Percentiles rank a stretch among this genome's conserved stretches.
These are phyloP conservation scores for Phoma sp. DNA, from an alignment of 2,329 filamentous ascomycete species.

Conservation along the genomic window DNA sequence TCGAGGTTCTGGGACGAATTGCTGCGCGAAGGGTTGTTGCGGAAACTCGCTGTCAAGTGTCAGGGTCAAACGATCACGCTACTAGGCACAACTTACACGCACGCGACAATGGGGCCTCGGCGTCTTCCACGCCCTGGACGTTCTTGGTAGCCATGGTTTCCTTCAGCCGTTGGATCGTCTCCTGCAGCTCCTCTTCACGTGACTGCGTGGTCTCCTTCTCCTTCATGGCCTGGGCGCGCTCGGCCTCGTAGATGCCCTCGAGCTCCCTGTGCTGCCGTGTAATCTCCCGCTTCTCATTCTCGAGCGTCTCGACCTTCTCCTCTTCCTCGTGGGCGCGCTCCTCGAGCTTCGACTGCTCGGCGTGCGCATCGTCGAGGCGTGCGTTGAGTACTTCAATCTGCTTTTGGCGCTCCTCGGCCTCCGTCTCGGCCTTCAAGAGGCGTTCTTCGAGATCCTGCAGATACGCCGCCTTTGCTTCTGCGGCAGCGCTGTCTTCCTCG, in stretches of 20 bases:
- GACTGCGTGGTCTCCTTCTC: conserved; percentile 89
- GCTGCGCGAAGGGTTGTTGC: conserved; percentile 53
- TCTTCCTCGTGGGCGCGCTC: conserved; percentile 87
- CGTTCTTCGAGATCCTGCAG: conserved; percentile 86
- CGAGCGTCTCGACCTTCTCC: conserved; percentile 79
- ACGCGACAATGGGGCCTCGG: conserved; percentile 59
- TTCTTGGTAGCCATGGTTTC: conserved; percentile 83
- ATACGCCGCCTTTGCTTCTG: conserved; percentile 78
- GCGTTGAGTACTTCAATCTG: conserved; percentile 85
- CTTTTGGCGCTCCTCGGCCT: conserved; percentile 81
- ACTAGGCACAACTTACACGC: conserved; percentile 55
- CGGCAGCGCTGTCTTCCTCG: conserved; percentile 66
- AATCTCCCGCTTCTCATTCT: conserved; percentile 84
- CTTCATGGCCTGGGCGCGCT: conserved; percentile 84
- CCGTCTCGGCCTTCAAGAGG: conserved; percentile 78
- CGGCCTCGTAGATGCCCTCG: conserved; percentile 90
- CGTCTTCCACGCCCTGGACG: conserved; percentile 58
- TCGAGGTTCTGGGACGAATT: conserved; percentile 72
- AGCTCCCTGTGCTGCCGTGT: conserved; percentile 87
- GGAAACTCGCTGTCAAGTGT: conserved; percentile 48
- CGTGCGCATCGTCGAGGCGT: conserved; percentile 82
- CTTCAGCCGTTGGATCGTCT: conserved; percentile 89
- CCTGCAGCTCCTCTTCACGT: conserved; percentile 88
- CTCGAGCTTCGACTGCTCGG: conserved; percentile 85
- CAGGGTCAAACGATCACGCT: conserved; percentile 22